Percentiles rank a stretch among this genome's conserved stretches.
These are phyloP conservation scores for Penicillium flavigenum DNA, from an alignment of 495 filamentous ascomycete genomes.

Conservation along the genomic window DNA sequence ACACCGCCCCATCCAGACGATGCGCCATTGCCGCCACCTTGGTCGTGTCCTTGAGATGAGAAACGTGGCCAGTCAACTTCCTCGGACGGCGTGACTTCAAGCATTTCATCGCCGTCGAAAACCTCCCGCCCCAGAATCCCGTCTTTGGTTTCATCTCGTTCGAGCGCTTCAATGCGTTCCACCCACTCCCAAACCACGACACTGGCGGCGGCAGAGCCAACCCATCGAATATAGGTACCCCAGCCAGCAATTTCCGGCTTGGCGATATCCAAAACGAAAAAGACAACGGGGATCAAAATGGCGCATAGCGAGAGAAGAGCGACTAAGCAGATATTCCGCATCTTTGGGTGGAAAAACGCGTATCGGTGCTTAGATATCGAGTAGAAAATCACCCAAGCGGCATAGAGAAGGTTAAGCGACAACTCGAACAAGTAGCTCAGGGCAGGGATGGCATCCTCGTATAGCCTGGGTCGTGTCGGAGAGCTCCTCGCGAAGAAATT, in stretches of 20 bases:
- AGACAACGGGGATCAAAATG: slow-evolving; percentile 87
- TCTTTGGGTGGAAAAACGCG: slow-evolving; percentile 88
- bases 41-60: slow-evolving; percentile 33
- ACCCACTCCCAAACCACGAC: slow-evolving; percentile 99
- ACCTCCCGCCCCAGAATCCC: slow-evolving; percentile 92
- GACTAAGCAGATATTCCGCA: slow-evolving; percentile 87
- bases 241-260: slow-evolving; percentile 85
- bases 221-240: slow-evolving; percentile 98
- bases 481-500: slow-evolving; percentile 68
- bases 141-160: slow-evolving; percentile 93
- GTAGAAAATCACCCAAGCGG: slow-evolving; percentile 95
- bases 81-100: slow-evolving; percentile 67
- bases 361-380: slow-evolving; percentile 87
- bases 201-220: slow-evolving; percentile 91
- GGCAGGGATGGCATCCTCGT: slow-evolving; percentile 86
- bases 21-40: slow-evolving; percentile 39
- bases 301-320: slow-evolving; percentile 75
- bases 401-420: slow-evolving; percentile 84
- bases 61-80: slow-evolving; percentile 56
- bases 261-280: slow-evolving; percentile 92
- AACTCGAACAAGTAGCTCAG: slow-evolving; percentile 92
- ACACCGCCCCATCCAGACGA: slow-evolving; percentile 49
- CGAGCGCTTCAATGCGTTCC: slow-evolving; percentile 93
- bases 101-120: slow-evolving; percentile 96
- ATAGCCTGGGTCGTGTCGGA: slow-evolving; percentile 63